Conservation (phyloP, 768 basidiomycete species). For the Lactarius trivialis region DNA sequence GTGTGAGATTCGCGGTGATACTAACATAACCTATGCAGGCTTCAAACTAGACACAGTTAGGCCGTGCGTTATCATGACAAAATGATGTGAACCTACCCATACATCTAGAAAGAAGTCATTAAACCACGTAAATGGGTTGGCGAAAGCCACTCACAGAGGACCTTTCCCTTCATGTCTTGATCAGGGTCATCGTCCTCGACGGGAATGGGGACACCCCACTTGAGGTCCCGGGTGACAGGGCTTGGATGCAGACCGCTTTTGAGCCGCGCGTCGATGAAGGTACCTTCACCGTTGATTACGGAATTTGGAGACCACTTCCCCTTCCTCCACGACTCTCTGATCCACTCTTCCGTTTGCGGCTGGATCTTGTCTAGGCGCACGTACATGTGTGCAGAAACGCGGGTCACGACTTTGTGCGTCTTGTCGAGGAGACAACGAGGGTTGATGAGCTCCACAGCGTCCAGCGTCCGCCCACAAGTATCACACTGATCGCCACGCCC, state of each 20-base stretch:
- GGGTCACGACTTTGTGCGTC: slow-evolving; percentile 67
- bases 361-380: slow-evolving; percentile 81
- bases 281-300: slow-evolving; percentile 82
- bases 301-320: slow-evolving; percentile 94
- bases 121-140: background rate
- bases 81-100: slow-evolving; percentile 59
- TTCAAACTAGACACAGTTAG: slow-evolving; percentile 60
- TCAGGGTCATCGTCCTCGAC: slow-evolving; percentile 62
- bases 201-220: slow-evolving; percentile 95
- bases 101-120: slow-evolving; percentile 52
- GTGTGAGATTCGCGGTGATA: slow-evolving; percentile 92
- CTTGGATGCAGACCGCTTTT: slow-evolving; percentile 81
- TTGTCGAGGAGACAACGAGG: slow-evolving; percentile 91
- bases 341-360: slow-evolving; percentile 79
- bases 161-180: slow-evolving; percentile 86
- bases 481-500: slow-evolving; percentile 99
- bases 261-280: slow-evolving; percentile 83
- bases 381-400: slow-evolving; percentile 86
- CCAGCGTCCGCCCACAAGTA: slow-evolving; percentile 83
- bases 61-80: background rate
- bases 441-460: slow-evolving; percentile 87
- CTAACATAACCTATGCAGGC: slow-evolving; percentile 96
- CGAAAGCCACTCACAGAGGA: slow-evolving; percentile 66
- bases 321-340: slow-evolving; percentile 65
- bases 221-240: slow-evolving; percentile 88